Evolutionary conservation across 2,329 filamentous ascomycete species (phyloP).

Genomic region (Plectosphaerella sp.): DNA sequence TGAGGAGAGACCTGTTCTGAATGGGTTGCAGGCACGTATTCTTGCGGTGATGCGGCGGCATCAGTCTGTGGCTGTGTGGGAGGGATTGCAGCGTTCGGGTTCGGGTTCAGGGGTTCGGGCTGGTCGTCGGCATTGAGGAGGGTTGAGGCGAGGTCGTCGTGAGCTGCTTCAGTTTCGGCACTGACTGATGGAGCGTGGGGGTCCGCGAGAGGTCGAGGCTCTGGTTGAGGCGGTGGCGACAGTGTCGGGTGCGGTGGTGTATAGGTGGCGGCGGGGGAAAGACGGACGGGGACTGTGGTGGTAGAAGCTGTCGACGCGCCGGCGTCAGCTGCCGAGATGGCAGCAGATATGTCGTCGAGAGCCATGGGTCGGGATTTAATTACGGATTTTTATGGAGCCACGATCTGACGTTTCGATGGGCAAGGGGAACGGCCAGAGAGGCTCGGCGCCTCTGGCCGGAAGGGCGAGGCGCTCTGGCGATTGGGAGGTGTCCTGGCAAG

Average conservation of each 20-base stretch:
- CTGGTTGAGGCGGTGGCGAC: not conserved
- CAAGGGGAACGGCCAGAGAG: constrained; percentile 16
- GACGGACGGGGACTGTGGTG: constrained; percentile 4
- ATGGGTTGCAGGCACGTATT: not conserved
- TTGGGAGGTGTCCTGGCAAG: not conserved
- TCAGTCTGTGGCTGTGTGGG: not conserved
- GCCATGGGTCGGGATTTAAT: constrained; percentile 32
- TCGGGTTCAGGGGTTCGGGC: not conserved
- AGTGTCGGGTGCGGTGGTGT: not conserved
- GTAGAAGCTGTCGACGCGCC: constrained; percentile 2
- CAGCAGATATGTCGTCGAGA: constrained; percentile 18
- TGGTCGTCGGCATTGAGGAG: not conserved
- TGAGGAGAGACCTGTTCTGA: not conserved
- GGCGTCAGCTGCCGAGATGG: constrained; percentile 2
- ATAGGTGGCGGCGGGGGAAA: constrained; percentile 4
- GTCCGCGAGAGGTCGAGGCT: not conserved
- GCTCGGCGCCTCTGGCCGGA: constrained; percentile 11
- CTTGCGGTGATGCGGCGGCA: not conserved
- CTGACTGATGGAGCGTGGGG: not conserved
- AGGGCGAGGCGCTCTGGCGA: constrained; percentile 3
- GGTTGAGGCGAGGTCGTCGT: not conserved
- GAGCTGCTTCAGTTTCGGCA: not conserved
- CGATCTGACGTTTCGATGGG: constrained; percentile 23
- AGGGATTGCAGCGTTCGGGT: not conserved
- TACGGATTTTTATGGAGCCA: constrained; percentile 33